A percentile compares a stretch with the other conserved stretches of the same genome.
Conservation (phyloP, 2,329 filamentous ascomycete species). For the Colletotrichum costaricense region DNA sequence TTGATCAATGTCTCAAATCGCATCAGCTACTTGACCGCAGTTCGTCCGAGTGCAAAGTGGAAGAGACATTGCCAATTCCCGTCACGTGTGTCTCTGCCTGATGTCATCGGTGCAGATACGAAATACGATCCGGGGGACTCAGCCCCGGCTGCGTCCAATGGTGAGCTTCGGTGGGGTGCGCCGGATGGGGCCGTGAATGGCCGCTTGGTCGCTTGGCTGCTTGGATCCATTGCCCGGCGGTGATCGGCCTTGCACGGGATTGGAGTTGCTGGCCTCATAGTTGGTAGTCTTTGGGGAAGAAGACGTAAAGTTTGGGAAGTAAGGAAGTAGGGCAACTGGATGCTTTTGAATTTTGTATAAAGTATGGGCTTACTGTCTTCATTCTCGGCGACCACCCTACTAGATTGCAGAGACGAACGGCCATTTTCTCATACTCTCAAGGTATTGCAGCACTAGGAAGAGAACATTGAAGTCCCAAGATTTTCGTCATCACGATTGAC, state of each 20-base stretch:
- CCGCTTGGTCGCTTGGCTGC: background rate
- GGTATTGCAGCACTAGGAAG: too few species aligned
- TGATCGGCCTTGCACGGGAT: slow-evolving; percentile 12
- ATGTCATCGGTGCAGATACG: slow-evolving; percentile 20
- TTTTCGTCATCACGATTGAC: too few species aligned
- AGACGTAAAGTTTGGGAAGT: background rate
- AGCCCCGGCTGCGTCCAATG: slow-evolving; percentile 5
- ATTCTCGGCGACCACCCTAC: background rate
- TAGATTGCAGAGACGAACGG: background rate
- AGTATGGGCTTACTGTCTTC: background rate
- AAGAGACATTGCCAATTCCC: background rate
- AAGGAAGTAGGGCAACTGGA: rapidly evolving
- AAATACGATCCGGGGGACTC: slow-evolving; percentile 25
- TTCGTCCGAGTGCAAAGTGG: too few species aligned
- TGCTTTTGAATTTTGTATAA: background rate
- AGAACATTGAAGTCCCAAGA: too few species aligned
- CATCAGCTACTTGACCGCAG: too few species aligned
- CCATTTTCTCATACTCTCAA: too few species aligned
- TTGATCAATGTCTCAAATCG: background rate
- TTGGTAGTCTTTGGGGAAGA: background rate
- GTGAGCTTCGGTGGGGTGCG: background rate
- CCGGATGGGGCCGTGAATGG: slow-evolving; percentile 19
- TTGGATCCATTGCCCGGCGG: background rate
- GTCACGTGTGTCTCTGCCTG: slow-evolving; percentile 19
- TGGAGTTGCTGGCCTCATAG: slow-evolving; percentile 19